A percentile compares a stretch with the other conserved stretches of the same genome.
These are phyloP conservation scores for Globisporangium splendens DNA, from an alignment of 352 stramenopile genomes.

Conservation along the genomic window DNA sequence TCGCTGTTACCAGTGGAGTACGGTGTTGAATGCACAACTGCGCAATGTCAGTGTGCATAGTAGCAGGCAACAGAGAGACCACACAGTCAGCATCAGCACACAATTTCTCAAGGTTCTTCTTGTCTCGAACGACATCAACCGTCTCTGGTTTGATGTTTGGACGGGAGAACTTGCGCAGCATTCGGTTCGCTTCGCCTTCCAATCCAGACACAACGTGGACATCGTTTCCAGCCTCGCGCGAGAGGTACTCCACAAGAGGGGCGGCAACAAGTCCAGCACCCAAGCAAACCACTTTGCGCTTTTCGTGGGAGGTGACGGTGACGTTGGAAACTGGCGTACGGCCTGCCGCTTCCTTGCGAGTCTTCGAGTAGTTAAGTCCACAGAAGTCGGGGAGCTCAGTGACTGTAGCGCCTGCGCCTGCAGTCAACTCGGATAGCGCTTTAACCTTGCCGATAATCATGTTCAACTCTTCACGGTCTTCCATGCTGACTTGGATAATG, in stretches of 20 bases:
- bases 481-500: conserved; percentile 84
- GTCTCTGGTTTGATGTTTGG: conserved; percentile 67
- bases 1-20: conserved; percentile 92
- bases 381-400: conserved; percentile 80
- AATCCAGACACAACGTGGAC: conserved; percentile 74
- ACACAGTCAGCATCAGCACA: conserved; percentile 89
- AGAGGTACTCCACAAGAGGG: conserved; percentile 86
- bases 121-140: conserved; percentile 73
- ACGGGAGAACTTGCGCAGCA: conserved; percentile 64
- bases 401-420: conserved; percentile 82
- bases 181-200: conserved; percentile 65
- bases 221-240: conserved; percentile 62
- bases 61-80: conserved; percentile 91
- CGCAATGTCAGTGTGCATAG: conserved; percentile 91
- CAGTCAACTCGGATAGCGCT: conserved; percentile 76
- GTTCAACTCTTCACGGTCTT: conserved; percentile 69
- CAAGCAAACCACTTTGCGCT: conserved; percentile 85
- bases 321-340: conserved; percentile 23
- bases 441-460: conserved; percentile 85
- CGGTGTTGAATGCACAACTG: conserved; percentile 83
- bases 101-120: conserved; percentile 52
- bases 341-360: conserved; percentile 51
- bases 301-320: conserved; percentile 50
- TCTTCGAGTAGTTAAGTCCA: conserved; percentile 69
- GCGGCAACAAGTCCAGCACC: conserved; percentile 80